Base-by-base conservation (phyloP, 1,284 basidiomycete genomes). In the Ceratobasidium sp. region DNA sequence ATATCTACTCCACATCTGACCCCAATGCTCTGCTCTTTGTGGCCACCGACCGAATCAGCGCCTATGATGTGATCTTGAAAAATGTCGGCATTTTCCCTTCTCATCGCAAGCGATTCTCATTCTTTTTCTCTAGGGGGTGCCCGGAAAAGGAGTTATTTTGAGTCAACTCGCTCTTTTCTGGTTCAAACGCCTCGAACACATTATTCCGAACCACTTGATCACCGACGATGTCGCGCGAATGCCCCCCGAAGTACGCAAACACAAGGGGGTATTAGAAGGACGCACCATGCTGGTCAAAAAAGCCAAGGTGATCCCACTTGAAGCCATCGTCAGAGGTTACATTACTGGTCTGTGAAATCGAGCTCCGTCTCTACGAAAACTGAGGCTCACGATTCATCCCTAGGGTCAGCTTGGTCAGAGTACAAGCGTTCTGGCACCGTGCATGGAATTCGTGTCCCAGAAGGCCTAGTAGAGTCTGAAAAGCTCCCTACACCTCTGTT, bases 261-360 rank as follows among this genome's bases (percentile, higher is more conserved):
- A 91, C 78, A 85, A 80, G 45, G 79, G 83, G 73, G 84, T 93
- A 82, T 86, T 99, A 18, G 87, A 91, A 72, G 96, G 92, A 0
- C 85, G 97, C 28, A 85, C 91, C 4, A 98, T 99, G 92, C 89
- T 98, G 62, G 97, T 99, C 14, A 88, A 84, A 79, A 95, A 92
- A 78, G 96, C 96, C 8, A 86, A 92, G 78, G 92, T 99, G 18
- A 84, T 99, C 34, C 94, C 94, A 55, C 86, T 99, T n/a, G 97
- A 99, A 81, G 96, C 93, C 2, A 99, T 99, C 77, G 97, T 99
- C 16, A 84, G 97, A 74, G 97, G 97, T 3, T 99, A 99, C 82
- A 86, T 99, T 74, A 94, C 97, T 32, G 96, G 96, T 92, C 72
- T 75, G 85, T 77, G 21, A 5, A 14, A 50, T 53, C 55, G 57